Evolutionary conservation across 2,329 filamentous ascomycete genomes (phyloP).

Genomic region (Pseudocercospora macadamiae): DNA sequence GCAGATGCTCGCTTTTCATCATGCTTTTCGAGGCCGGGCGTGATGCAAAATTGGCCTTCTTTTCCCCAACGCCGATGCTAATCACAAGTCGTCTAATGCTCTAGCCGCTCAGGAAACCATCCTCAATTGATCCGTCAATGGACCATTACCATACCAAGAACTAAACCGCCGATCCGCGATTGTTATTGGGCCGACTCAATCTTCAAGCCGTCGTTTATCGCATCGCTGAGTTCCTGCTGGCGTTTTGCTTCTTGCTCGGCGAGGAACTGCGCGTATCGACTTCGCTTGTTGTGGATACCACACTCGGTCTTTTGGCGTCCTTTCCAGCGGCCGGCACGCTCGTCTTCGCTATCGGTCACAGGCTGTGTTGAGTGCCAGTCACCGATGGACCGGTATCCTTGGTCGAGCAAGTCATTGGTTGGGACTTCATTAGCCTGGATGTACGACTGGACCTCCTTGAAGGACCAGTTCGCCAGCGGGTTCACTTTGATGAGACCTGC

Average conservation of each 20-base stretch:
- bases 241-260: conserved; percentile 72
- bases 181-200: conserved; percentile 34
- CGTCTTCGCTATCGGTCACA: conserved; percentile 87
- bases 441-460: conserved; percentile 86
- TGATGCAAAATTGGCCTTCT: background rate
- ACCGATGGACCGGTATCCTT: conserved; percentile 96
- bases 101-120: conserved; percentile 1
- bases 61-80: conserved; percentile 16
- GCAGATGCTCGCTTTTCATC: conserved; percentile 2
- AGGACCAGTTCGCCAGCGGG: conserved; percentile 91
- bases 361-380: conserved; percentile 97
- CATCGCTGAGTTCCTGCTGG: conserved; percentile 55
- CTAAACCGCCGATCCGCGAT: conserved; percentile 7
- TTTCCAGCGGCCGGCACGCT: conserved; percentile 96
- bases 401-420: conserved; percentile 88
- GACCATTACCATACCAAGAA: conserved; percentile 4
- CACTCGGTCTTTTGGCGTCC: conserved; percentile 95
- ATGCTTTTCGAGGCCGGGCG: conserved; percentile 4
- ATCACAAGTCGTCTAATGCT: conserved; percentile 6
- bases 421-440: conserved; percentile 84
- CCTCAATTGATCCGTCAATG: conserved; percentile 17
- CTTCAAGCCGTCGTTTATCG: conserved; percentile 38
- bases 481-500: conserved; percentile 95
- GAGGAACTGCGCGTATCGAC: conserved; percentile 85
- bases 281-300: conserved; percentile 97